Evolutionary conservation across 1,284 basidiomycete species (phyloP), one percentile per base, ranked within the genome.

Genomic region (Sanghuangporus sanghuang): DNA sequence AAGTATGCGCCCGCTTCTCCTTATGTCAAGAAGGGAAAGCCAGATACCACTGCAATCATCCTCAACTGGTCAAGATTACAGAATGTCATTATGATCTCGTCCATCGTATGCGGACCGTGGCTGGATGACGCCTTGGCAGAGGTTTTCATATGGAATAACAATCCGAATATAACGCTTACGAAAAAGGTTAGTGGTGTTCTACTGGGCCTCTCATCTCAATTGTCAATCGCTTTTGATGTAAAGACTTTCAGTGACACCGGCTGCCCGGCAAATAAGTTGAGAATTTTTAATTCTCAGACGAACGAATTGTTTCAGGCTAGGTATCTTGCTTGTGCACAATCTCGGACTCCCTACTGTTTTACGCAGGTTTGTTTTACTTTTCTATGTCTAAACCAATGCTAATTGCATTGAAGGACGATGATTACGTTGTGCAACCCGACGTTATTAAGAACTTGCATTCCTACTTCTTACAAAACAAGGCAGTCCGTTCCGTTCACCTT

Each of bases 251-350:
- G 40, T 11, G 69, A 66, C 27, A 74, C 76, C n/a, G 69, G 73
- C 14, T 87, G 85, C 67, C 73, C 80, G 7, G 60, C 70, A 32
- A 68, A 71, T 18, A 82, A 78, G 67, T 73, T 89, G 42, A 74
- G 68, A 55, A 82, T 88, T 48, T 71, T 81, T 68, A 89, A 88
- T 68, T 87, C 86, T 2, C 77, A 79, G 0, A 68, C 74, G 39
- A 89, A 89, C 68, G 27, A 81, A 12, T 85, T 84, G 67, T 89
- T 90, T 68, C 79, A 85, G 71, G 85, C 85, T n/a, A 79, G 87
- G 14, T 89, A 81, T 64, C 64, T 86, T 16, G 86, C 82, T 0
- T 90, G 86, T 67, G 74, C 78, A n/a, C 73, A 79, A 59, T 78
- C 78, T 0, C 72, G 71, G 6, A 85, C 85, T 1, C 73, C 74